These are phyloP conservation scores for Malus hybrid DNA, from an alignment of 331 rosid genomes.

Conservation along the genomic window DNA sequence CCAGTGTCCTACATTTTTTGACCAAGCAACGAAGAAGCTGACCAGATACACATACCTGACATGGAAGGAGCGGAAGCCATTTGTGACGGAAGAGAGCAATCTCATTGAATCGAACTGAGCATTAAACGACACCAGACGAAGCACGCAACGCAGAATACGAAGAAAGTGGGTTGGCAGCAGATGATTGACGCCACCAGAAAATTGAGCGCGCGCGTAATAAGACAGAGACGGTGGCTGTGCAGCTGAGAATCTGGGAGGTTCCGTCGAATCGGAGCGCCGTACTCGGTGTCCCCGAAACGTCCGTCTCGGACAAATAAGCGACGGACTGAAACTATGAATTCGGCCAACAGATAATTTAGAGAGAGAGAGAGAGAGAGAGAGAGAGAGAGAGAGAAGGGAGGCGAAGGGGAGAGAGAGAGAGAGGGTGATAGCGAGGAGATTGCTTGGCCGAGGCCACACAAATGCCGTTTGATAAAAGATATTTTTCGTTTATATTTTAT, in stretches of 20 bases:
- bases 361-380: conserved; percentile 21
- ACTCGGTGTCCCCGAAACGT: conserved; percentile 8
- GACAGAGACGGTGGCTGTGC: neutral
- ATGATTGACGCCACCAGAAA: neutral
- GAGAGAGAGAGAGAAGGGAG: conserved; percentile 11
- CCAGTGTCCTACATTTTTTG: conserved; percentile 13
- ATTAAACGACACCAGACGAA: conserved; percentile 27
- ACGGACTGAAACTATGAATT: conserved; percentile 37
- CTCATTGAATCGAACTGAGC: conserved; percentile 74
- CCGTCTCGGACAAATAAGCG: conserved; percentile 22
- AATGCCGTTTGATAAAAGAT: conserved; percentile 46
- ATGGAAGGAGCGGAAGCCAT: conserved; percentile 92
- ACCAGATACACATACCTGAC: conserved; percentile 53
- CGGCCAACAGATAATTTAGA: conserved; percentile 41
- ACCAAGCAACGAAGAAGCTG: conserved; percentile 2
- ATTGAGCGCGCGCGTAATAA: neutral
- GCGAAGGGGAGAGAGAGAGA: conserved; percentile 14
- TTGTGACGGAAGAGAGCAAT: conserved; percentile 37
- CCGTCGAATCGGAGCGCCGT: conserved; percentile 11
- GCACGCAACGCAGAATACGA: neutral
- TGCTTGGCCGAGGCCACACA: conserved; percentile 82
- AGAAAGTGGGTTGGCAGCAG: neutral
- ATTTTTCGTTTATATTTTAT: conserved; percentile 6
- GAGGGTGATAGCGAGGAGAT: conserved; percentile 40
- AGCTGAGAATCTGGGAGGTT: conserved; percentile 1